These are phyloP conservation scores for Linnemannia exigua DNA, from an alignment of 192 early-diverging fungal species.

Conservation along the genomic window DNA sequence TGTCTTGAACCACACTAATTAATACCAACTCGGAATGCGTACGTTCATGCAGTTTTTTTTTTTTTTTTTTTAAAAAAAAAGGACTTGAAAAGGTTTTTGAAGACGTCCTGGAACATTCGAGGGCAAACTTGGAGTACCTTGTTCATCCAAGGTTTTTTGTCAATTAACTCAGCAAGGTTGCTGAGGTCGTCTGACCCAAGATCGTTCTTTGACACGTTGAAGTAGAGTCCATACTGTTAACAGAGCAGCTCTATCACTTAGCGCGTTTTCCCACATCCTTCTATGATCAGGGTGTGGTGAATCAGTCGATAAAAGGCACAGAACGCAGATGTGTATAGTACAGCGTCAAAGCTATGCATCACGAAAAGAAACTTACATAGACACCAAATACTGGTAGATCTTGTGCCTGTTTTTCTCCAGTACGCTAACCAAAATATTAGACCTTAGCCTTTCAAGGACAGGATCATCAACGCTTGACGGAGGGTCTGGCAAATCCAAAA, in stretches of 20 bases:
- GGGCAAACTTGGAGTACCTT: conserved; percentile 38
- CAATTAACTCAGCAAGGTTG: background rate
- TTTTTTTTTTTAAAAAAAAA: background rate
- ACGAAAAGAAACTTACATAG: background rate
- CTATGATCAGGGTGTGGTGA: no score
- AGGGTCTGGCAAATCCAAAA: conserved; percentile 35
- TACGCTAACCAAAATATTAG: conserved; percentile 13
- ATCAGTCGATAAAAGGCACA: no score
- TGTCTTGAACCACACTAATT: conserved; percentile 1
- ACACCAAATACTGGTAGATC: conserved; percentile 31
- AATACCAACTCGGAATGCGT: conserved; percentile 1
- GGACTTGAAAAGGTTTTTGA: background rate
- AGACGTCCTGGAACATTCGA: conserved; percentile 14
- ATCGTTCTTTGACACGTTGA: no score
- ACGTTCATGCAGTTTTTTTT: no score
- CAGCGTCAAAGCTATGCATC: background rate
- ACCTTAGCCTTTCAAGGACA: conserved; percentile 19
- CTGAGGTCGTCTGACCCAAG: no score
- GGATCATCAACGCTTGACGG: background rate
- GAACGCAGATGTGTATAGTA: no score
- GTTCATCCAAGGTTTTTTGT: no score
- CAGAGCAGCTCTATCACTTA: background rate
- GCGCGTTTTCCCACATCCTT: no score
- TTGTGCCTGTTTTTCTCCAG: conserved; percentile 12
- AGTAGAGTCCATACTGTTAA: background rate